Conservation (phyloP, 2,329 filamentous ascomycete genomes). For the Microcyclospora pomicola region DNA sequence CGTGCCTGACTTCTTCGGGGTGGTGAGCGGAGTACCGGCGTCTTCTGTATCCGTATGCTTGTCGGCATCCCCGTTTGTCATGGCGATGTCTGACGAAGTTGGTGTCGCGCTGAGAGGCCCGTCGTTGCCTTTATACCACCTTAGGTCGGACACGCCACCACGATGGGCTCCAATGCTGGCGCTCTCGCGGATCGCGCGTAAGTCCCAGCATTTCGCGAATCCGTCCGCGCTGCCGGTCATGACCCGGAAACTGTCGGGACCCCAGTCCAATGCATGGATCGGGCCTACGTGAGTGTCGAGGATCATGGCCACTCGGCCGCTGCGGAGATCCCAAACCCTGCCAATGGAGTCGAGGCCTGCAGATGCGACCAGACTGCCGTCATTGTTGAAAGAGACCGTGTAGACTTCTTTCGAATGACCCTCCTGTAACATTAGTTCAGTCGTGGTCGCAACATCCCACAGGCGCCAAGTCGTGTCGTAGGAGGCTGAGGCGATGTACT, state of each 20-base stretch:
- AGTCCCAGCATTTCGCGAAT: conserved; percentile 96
- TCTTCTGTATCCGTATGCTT: conserved; percentile 1
- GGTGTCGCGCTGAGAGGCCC: conserved; percentile 46
- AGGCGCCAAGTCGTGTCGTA: conserved; percentile 95
- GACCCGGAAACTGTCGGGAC: conserved; percentile 77
- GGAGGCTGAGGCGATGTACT: conserved; percentile 80
- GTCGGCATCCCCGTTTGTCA: conserved; percentile 9
- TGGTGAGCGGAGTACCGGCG: conserved; percentile 10
- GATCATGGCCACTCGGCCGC: conserved; percentile 89
- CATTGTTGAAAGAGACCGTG: conserved; percentile 73
- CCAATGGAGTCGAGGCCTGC: conserved; percentile 93
- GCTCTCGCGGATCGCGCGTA: conserved; percentile 71
- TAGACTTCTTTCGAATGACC: conserved; percentile 92
- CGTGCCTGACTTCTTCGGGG: conserved; percentile 73
- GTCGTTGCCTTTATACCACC: conserved; percentile 85
- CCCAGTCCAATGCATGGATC: conserved; percentile 89
- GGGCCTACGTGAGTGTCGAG: conserved; percentile 86
- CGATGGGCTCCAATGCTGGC: conserved; percentile 83
- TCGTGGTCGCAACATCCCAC: conserved; percentile 81
- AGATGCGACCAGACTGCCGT: conserved; percentile 80
- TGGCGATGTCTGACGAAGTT: conserved; percentile 32
- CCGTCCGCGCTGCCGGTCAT: conserved; percentile 87
- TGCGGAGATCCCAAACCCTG: conserved; percentile 86
- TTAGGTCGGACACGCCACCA: conserved; percentile 79
- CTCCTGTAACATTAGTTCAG: conserved; percentile 78